Percentiles rank a stretch among this genome's conserved stretches.
phyloP scores from a whole-genome alignment of 225 moss, liverwort and hornwort genomes.

The Climacium dendroides region DNA sequence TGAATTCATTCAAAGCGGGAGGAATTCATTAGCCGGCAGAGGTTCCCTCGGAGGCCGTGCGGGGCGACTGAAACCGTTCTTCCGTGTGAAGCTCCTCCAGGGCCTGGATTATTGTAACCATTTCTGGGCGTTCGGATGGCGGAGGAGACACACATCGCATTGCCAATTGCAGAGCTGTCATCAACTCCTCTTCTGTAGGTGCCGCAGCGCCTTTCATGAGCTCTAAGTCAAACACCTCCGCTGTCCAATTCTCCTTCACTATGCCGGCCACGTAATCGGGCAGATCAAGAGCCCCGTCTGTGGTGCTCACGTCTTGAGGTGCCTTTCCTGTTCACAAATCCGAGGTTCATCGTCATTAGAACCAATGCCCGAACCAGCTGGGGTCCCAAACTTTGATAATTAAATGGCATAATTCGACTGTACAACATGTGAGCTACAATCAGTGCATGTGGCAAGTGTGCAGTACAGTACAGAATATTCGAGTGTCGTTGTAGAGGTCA shows the following conservation, averaged over 20 bases:
- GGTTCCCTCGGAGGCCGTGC: conserved; percentile 12
- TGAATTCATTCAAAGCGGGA: not conserved
- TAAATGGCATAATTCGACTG: not conserved
- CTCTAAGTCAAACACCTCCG: conserved; percentile 77
- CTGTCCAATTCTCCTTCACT: conserved; percentile 86
- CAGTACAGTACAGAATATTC: not conserved
- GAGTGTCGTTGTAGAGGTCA: not conserved
- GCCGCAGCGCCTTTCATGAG: conserved; percentile 56
- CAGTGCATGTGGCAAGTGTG: not conserved
- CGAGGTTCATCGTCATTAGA: not conserved
- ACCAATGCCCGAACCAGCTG: not conserved
- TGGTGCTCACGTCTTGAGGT: conserved; percentile 49
- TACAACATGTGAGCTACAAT: not conserved
- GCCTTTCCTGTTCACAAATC: conserved; percentile 30
- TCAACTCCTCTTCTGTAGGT: conserved; percentile 68
- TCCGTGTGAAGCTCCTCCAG: conserved; percentile 47
- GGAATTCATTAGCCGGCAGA: not conserved
- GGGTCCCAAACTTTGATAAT: too few species aligned
- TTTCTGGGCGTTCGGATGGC: conserved; percentile 62
- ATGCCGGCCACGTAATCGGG: conserved; percentile 77
- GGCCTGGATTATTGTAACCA: conserved; percentile 45
- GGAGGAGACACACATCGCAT: conserved; percentile 83
- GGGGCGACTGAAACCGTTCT: conserved; percentile 18
- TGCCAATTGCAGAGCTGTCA: conserved; percentile 77
- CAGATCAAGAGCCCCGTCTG: conserved; percentile 60